Evolutionary conservation across 78 protist genomes (phyloP).

Genomic region (Tieghemostelium lacteum): DNA sequence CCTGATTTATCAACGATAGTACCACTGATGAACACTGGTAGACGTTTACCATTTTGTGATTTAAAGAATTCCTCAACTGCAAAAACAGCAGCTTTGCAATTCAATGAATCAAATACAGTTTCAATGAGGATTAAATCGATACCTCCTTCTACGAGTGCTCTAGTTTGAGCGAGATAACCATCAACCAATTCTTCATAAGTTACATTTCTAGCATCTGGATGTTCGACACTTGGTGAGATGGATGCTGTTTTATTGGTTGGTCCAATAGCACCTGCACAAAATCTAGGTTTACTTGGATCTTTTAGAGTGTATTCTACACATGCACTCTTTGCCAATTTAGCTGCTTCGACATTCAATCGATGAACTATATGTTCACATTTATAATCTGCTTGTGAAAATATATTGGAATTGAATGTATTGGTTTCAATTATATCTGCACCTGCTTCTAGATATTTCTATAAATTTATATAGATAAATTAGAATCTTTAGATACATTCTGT

Average conservation of each 20-base stretch:
- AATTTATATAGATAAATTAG: background rate
- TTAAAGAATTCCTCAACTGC: constrained; percentile 93
- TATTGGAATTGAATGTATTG: constrained; percentile 96
- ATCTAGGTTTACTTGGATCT: constrained; percentile 86
- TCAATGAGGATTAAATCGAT: constrained; percentile 97
- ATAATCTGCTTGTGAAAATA: constrained; percentile 97
- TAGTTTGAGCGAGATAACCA: constrained; percentile 93
- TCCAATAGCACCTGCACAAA: constrained; percentile 98
- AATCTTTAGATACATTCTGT: background rate
- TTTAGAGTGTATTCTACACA: constrained; percentile 38
- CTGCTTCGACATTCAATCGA: constrained; percentile 86
- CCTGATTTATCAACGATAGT: constrained; percentile 97
- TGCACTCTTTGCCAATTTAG: constrained; percentile 79
- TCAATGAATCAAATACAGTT: constrained; percentile 99
- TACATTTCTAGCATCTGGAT: constrained; percentile 94
- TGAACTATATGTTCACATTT: constrained; percentile 84
- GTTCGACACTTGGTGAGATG: constrained; percentile 96
- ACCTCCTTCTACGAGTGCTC: constrained; percentile 97
- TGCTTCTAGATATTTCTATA: constrained; percentile 91
- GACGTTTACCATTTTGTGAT: constrained; percentile 15
- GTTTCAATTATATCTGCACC: constrained; percentile 99
- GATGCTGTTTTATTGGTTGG: constrained; percentile 98
- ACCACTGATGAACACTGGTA: constrained; percentile 92
- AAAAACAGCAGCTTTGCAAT: constrained; percentile 94
- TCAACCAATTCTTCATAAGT: constrained; percentile 92